Evolutionary conservation across 495 filamentous ascomycete genomes (phyloP), one percentile per base, ranked within the genome.

Genomic region (Podospora comata): DNA sequence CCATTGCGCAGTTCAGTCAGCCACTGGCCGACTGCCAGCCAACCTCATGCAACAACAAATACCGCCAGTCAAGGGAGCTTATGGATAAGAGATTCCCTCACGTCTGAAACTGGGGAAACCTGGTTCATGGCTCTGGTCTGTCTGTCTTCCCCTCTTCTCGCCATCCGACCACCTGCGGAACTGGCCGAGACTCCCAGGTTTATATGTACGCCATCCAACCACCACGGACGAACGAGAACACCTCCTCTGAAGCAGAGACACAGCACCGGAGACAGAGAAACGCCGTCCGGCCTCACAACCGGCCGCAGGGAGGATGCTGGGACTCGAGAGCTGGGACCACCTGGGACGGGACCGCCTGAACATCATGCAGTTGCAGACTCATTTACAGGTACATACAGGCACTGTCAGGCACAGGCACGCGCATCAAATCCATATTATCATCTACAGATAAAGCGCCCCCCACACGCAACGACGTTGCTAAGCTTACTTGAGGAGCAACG

Each of bases 1-100:
- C 60, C 30, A 30, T 30, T 19, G 34, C 60, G 60, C 60, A 62
- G 6, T 32, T 58, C 55, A 58, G n/a, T 26, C 23, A 28, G 28
- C 61, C 34, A 20, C 61, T 63, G 61, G 11, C 27, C 34, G 28
- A 7, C 15, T 3, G 9, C 48, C 19, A 63, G 39, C 68, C 68
- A 66, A 70, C 15, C 9, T 48, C 64, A 66, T 63, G 60, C 64
- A 66, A 65, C 64, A 63, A n/a, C 26, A 28, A 27, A 20, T 6
- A 58, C 23, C 23, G 23, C 20, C 59, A 61, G 23, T 26, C 59
- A 15, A 61, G 2, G 26, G 59, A 32, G 60, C 66, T 68, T n/a
- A 6, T 26, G 16, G 23, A 28, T 27, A 15, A 30, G 27, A 34
- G 58, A 58, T 58, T 5, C 23, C 19, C 55, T 58, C 39, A 48